Evolutionary conservation across 805 yeast genomes (phyloP).

Genomic region (Diddensiella caesifluorescens): DNA sequence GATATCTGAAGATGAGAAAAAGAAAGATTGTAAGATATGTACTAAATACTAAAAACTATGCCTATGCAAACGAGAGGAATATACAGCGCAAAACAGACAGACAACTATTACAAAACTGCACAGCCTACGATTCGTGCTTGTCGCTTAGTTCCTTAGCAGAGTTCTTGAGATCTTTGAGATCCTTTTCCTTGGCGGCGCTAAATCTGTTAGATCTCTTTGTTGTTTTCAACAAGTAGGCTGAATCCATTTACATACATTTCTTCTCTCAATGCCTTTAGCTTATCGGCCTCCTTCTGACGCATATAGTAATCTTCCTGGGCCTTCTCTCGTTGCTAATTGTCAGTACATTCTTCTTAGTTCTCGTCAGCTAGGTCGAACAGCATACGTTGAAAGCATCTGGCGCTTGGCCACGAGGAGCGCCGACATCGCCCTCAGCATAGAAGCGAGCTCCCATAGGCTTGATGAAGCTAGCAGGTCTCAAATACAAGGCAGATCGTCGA

Average conservation of each 20-base stretch:
- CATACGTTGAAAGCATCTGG: slow-evolving; percentile 57
- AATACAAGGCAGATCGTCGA: slow-evolving; percentile 3
- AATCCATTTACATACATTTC: slow-evolving; percentile 37
- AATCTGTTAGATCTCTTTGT: too few species aligned
- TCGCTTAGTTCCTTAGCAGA: not conserved
- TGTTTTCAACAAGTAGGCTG: too few species aligned
- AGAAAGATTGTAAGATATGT: too few species aligned
- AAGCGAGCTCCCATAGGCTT: slow-evolving; percentile 26
- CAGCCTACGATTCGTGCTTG: not conserved
- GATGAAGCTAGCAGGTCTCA: not conserved
- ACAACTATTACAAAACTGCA: too few species aligned
- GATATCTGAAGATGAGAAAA: too few species aligned
- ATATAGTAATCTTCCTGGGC: slow-evolving; percentile 84
- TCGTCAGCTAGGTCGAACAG: slow-evolving; percentile 17
- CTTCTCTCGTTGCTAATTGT: slow-evolving; percentile 71
- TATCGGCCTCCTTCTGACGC: slow-evolving; percentile 87
- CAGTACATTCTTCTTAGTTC: slow-evolving; percentile 7
- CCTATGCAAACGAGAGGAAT: too few species aligned
- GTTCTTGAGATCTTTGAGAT: not conserved
- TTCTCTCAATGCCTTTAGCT: slow-evolving; percentile 66
- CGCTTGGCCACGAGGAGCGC: slow-evolving; percentile 50
- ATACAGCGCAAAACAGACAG: too few species aligned
- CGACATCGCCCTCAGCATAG: slow-evolving; percentile 56
- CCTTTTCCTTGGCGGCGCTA: slow-evolving; percentile 1
- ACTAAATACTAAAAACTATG: too few species aligned